A percentile compares a stretch with the other conserved stretches of the same genome.
Evolutionary conservation across 139 green algal genomes (phyloP).

Genomic region (Monoraphidium neglectum): DNA sequence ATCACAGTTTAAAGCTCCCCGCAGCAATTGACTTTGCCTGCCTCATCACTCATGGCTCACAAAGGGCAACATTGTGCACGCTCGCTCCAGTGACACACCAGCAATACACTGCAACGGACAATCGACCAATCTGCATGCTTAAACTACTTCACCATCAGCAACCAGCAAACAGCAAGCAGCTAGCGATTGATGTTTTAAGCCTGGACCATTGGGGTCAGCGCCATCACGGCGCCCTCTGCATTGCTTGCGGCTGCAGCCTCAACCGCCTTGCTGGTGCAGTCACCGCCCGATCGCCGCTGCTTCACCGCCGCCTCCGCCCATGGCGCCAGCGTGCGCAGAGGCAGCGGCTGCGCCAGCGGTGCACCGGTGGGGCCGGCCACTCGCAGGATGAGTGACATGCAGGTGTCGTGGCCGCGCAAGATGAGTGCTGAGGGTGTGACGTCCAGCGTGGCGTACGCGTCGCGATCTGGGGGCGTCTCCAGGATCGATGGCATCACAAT

Average conservation of each 20-base stretch:
- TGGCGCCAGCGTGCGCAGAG: neutral
- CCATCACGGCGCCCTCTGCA: too few species aligned
- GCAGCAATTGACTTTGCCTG: too few species aligned
- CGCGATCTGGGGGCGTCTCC: slow-evolving; percentile 61
- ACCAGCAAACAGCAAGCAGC: neutral
- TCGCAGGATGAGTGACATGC: slow-evolving; percentile 36
- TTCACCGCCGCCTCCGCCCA: neutral
- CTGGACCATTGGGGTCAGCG: too few species aligned
- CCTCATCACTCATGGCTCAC: too few species aligned
- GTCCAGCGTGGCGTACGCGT: slow-evolving; percentile 61
- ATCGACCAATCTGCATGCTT: too few species aligned
- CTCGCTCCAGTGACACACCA: too few species aligned
- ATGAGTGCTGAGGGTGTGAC: slow-evolving; percentile 43
- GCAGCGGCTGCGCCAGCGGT: neutral
- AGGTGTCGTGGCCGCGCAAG: slow-evolving; percentile 51
- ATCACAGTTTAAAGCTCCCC: too few species aligned
- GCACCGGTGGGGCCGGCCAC: neutral
- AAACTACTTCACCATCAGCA: neutral
- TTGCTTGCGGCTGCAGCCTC: neutral
- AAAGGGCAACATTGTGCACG: too few species aligned
- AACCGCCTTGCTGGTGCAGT: neutral
- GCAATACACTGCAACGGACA: too few species aligned
- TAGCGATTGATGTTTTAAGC: neutral
- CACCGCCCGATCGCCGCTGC: too few species aligned
- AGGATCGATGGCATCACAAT: slow-evolving; percentile 66